phyloP scores from a whole-genome alignment of 345 rosid species.

The Citrus hindsii region DNA sequence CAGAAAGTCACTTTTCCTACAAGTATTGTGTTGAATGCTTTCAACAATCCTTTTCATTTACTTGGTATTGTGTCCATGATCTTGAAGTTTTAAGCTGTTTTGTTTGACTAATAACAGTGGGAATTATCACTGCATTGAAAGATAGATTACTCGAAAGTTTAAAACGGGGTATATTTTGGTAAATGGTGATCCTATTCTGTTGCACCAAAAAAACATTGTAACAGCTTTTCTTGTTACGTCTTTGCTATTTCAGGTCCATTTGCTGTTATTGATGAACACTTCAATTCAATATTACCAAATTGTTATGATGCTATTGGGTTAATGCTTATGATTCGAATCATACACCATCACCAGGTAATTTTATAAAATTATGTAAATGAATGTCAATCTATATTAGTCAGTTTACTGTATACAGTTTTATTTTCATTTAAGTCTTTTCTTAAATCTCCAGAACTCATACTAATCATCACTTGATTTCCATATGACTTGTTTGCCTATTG shows the following conservation, averaged over 20 bases:
- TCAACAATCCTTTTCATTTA: neutral
- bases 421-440: neutral
- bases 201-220: neutral
- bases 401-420: neutral
- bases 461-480: neutral
- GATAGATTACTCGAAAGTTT: neutral
- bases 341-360: constrained; percentile 93
- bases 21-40: neutral
- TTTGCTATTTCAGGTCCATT: constrained; percentile 73
- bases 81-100: neutral
- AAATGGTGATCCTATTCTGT: neutral
- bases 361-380: neutral
- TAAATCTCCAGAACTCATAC: neutral
- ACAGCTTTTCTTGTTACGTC: constrained; percentile 1
- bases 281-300: constrained; percentile 76
- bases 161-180: neutral
- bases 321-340: constrained; percentile 96
- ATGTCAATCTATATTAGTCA: neutral
- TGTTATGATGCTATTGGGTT: constrained; percentile 96
- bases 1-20: neutral
- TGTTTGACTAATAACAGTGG: neutral
- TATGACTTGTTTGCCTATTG: neutral
- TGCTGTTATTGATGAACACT: constrained; percentile 93
- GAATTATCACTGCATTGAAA: neutral
- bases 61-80: neutral